phyloP scores from a whole-genome alignment of 169 alveolate species.

The Eimeria necatrix region DNA sequence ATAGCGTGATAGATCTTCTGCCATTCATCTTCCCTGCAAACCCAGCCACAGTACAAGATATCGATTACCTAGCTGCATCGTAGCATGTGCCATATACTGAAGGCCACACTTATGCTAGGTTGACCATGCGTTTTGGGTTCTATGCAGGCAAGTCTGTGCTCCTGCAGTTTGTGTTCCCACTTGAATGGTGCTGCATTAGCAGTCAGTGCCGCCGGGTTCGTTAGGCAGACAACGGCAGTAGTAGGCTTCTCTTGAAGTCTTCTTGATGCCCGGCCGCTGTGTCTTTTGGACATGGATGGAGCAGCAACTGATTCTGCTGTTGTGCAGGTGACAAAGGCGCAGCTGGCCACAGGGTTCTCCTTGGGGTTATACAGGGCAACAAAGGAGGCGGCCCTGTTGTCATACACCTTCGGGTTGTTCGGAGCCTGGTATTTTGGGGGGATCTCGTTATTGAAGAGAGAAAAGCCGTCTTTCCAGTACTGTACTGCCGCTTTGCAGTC shows the following conservation, averaged over 20 bases:
- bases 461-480: background rate
- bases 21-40: too few relatives aligned
- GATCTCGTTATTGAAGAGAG: background rate
- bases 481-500: constrained; percentile 45
- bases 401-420: background rate
- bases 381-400: constrained; percentile 15
- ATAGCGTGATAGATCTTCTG: too few relatives aligned
- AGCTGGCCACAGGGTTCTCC: background rate
- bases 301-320: too few relatives aligned
- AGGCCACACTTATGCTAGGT: too few relatives aligned
- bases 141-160: too few relatives aligned
- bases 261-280: too few relatives aligned
- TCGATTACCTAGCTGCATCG: too few relatives aligned
- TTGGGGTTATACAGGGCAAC: constrained; percentile 70
- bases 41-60: too few relatives aligned
- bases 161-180: too few relatives aligned
- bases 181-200: constrained; percentile 34
- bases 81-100: too few relatives aligned
- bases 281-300: too few relatives aligned
- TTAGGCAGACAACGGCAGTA: constrained; percentile 39
- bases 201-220: constrained; percentile 37
- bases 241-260: background rate
- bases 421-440: background rate
- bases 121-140: too few relatives aligned
- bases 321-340: constrained; percentile 29